phyloP scores from a whole-genome alignment of 1,284 basidiomycete genomes.

The Athelia sp. region DNA sequence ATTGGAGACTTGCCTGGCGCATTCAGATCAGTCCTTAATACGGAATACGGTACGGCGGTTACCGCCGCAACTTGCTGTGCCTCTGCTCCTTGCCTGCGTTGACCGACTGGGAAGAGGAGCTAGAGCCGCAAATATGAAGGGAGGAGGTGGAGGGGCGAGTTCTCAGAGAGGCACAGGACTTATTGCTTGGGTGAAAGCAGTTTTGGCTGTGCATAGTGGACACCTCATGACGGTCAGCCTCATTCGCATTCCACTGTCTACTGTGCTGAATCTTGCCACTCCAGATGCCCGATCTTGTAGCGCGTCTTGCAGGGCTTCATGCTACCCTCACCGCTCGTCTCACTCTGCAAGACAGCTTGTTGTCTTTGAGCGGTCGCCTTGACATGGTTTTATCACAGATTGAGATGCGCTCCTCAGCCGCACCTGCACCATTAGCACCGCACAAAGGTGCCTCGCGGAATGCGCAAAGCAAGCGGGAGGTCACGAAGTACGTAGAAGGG shows the following conservation, averaged over 20 bases:
- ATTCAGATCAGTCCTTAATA: slow-evolving; percentile 81
- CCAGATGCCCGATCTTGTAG: slow-evolving; percentile 83
- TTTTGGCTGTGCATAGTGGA: slow-evolving; percentile 84
- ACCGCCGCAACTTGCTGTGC: slow-evolving; percentile 87
- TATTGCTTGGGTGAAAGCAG: slow-evolving; percentile 86
- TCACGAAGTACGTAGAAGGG: slow-evolving; percentile 64
- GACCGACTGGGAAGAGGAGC: slow-evolving; percentile 84
- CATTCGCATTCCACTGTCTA: slow-evolving; percentile 2
- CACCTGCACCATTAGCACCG: slow-evolving; percentile 49
- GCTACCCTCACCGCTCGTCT: slow-evolving; percentile 79
- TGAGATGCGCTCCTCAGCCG: slow-evolving; percentile 70
- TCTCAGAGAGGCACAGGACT: slow-evolving; percentile 83
- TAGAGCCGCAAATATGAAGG: slow-evolving; percentile 68
- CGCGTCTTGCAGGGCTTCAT: slow-evolving; percentile 80
- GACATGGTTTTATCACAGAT: slow-evolving; percentile 95
- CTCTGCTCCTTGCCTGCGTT: slow-evolving; percentile 85
- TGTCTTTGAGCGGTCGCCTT: slow-evolving; percentile 84
- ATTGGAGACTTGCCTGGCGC: slow-evolving; percentile 84
- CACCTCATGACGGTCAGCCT: slow-evolving; percentile 88
- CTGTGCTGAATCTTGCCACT: slow-evolving; percentile 10
- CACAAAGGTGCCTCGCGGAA: slow-evolving; percentile 27
- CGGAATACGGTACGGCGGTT: slow-evolving; percentile 85
- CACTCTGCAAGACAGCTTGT: slow-evolving; percentile 78
- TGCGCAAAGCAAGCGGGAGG: slow-evolving; percentile 23
- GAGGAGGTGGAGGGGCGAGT: slow-evolving; percentile 78